Evolutionary conservation across 2,329 filamentous ascomycete genomes (phyloP), one percentile per base, ranked within the genome.

Genomic region (Trichoderma gracile): DNA sequence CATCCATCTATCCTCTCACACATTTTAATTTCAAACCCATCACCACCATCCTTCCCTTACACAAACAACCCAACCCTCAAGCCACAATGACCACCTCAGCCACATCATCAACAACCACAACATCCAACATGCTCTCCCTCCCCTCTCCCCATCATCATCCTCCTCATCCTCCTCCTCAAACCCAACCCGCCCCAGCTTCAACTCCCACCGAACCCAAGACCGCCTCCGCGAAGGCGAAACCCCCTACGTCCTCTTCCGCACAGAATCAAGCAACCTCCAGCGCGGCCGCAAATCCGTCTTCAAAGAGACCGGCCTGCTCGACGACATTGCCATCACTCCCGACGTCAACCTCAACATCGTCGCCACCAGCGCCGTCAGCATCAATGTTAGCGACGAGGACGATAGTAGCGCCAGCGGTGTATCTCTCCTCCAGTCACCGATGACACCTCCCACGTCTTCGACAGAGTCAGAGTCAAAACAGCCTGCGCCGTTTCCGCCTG

Each of bases 241-340:
- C 40, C 73, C 78, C 14, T 68, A 73, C 58, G 73, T 75, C 53
- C 70, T 75, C 1, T 78, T 81, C 67, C 73, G 75, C 30, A 79
- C 80, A 75, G 71, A 71, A 46, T 76, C 76, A 69, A 82, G 76
- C 69, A 82, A 79, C 64, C 79, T 84, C 54, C 77, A 74, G 66
- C 84, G 83, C 70, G 81, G 78, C 47, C 78, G 82, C 55, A 80
- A 76, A 68, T 84, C 82, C 23, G 74, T 84, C 64, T 85, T 85
- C 68, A 82, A 76, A 69, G 83, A 85, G 72, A 71, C 80, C 46
- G 83, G 82, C 5, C 69, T 84, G 21, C 74, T 78, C 55, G 75
- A 78, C 47, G 77, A 77, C 38, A 65, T 69, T 25, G 77, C 77
- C 43, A 66, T 62, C 70, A 61, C 63, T 69, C 2, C 40, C 43